phyloP scores from a whole-genome alignment of 2,329 filamentous ascomycete genomes.

The Colletotrichum spaethianum region DNA sequence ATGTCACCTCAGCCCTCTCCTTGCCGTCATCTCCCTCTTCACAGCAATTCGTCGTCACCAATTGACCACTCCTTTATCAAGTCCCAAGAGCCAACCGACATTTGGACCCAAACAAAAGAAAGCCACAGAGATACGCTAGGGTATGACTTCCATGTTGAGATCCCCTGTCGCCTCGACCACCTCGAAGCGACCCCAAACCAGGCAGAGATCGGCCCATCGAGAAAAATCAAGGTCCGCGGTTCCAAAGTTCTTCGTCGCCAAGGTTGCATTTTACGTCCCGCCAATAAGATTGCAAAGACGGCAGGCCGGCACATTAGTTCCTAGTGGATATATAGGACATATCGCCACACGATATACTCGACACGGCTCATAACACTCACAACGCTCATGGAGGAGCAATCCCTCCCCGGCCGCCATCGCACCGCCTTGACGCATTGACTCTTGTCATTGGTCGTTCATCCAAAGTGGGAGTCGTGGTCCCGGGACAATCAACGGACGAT shows the following conservation, averaged over 20 bases:
- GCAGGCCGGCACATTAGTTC: not conserved
- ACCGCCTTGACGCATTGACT: not conserved
- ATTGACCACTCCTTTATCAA: not conserved
- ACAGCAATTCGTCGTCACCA: slow-evolving; percentile 14
- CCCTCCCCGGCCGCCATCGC: not conserved
- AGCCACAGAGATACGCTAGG: slow-evolving; percentile 25
- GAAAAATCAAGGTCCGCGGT: slow-evolving; percentile 24
- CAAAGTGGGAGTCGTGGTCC: not conserved
- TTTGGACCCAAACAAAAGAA: not conserved
- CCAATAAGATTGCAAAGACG: slow-evolving; percentile 9
- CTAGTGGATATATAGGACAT: not conserved
- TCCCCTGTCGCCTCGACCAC: slow-evolving; percentile 14
- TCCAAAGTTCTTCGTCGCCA: not conserved
- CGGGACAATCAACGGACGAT: not conserved
- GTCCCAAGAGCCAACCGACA: not conserved
- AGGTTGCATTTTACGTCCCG: not conserved
- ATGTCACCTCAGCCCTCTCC: slow-evolving; percentile 13
- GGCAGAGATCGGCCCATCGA: slow-evolving; percentile 18
- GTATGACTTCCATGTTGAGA: slow-evolving; percentile 34
- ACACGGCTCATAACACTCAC: not conserved
- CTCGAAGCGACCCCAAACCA: slow-evolving; percentile 18
- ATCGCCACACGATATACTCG: slow-evolving; percentile 25
- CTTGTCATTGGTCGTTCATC: slow-evolving; percentile 5
- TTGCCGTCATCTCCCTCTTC: not conserved
- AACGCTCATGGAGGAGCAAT: not conserved